Evolutionary conservation across 2,329 filamentous ascomycete species (phyloP).

Genomic region (Neopestalotiopsis sp.): DNA sequence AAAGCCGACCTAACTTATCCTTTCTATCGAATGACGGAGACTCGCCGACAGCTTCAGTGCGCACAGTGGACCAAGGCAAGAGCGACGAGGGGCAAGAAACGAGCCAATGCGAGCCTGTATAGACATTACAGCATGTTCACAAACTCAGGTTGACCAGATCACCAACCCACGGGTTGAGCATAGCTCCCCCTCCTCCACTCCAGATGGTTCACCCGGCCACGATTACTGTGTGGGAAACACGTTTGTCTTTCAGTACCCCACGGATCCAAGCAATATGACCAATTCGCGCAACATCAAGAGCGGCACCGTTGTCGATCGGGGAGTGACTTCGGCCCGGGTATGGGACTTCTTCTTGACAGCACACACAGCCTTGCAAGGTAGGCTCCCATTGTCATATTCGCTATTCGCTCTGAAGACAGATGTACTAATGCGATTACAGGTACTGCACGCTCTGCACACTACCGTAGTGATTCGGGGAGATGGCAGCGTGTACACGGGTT

Average conservation of each 20-base stretch:
- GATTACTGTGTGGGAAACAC: too few species aligned
- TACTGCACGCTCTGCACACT: slow-evolving; percentile 75
- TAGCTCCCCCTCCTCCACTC: too few species aligned
- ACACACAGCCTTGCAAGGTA: slow-evolving; percentile 70
- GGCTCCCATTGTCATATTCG: background rate
- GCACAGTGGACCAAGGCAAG: too few species aligned
- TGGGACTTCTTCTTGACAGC: slow-evolving; percentile 79
- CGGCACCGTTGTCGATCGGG: slow-evolving; percentile 76
- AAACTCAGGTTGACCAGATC: too few species aligned
- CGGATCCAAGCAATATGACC: slow-evolving; percentile 47
- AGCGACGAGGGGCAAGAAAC: background rate
- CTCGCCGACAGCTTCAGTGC: too few species aligned
- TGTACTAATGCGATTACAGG: background rate
- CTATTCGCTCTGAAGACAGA: background rate
- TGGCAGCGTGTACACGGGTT: too few species aligned
- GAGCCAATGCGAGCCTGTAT: background rate
- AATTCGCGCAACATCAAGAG: slow-evolving; percentile 62
- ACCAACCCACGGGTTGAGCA: too few species aligned
- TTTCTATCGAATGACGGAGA: too few species aligned
- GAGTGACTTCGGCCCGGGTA: slow-evolving; percentile 66
- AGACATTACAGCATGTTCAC: too few species aligned
- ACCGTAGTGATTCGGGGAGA: too few species aligned
- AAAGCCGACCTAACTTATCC: too few species aligned
- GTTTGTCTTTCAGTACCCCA: slow-evolving; percentile 53
- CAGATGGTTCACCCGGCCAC: too few species aligned